Conservation (phyloP, 176 grass and related monocot genomes). For the Aegilops tauschii region DNA sequence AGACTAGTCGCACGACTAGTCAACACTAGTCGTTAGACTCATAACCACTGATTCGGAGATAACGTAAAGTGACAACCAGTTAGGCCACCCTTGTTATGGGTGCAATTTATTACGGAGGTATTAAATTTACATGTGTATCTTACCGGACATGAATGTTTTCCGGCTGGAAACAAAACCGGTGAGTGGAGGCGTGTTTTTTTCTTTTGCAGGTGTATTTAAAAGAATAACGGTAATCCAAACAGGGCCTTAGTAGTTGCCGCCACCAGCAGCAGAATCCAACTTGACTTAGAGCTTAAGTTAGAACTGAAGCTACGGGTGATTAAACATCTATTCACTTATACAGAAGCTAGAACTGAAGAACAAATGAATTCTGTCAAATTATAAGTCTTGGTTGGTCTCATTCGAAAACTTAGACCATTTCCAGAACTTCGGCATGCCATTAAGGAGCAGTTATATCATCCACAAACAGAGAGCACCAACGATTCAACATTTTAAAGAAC, state of each 20-base stretch:
- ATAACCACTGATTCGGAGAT: neutral
- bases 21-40: too few relatives aligned
- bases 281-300: neutral
- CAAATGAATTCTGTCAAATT: neutral
- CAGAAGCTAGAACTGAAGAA: neutral
- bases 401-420: neutral
- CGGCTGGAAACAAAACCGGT: too few relatives aligned
- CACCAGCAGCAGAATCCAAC: neutral
- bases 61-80: neutral
- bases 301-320: neutral
- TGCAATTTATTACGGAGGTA: too few relatives aligned
- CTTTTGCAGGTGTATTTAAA: too few relatives aligned
- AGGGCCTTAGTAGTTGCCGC: too few relatives aligned
- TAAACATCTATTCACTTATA: neutral
- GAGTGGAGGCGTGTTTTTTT: too few relatives aligned
- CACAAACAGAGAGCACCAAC: neutral
- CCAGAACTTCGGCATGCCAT: neutral
- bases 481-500: conserved; percentile 6
- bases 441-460: neutral
- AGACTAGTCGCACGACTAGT: too few relatives aligned
- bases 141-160: too few relatives aligned
- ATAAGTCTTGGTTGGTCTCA: neutral
- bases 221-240: too few relatives aligned
- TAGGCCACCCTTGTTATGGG: neutral
- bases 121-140: too few relatives aligned